Evolutionary conservation across 176 grass and related monocot species (phyloP), one percentile per base, ranked within the genome.

Genomic region (Carex kokanica): DNA sequence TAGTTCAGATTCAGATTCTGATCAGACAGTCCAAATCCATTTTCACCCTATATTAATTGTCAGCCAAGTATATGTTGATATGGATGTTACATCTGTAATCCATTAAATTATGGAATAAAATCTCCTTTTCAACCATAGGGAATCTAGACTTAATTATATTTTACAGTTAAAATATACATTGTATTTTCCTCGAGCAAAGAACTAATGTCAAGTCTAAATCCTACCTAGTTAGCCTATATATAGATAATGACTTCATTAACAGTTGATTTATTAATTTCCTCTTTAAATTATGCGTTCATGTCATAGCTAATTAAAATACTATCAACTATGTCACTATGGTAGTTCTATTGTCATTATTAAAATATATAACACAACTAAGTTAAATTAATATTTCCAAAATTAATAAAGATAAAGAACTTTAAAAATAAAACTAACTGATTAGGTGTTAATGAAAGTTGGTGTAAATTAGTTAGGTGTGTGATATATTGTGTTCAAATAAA

Each of bases 71-170:
- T 47, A 32, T 18, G 5, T 40, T 8, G 31, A 40, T 52, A 78
- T 52, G 43, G n/a, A 56, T 78, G 52, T 31, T 47, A 5, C 20
- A 47, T 78, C 20, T 56, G 52, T 54, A 53, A 53, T 78, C 20
- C 45, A 56, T 56, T 78, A 31, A 56, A 78, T 52, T 54, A 78
- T 31, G 41, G 1, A 78, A 78, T 78, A 9, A 73, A 12, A 75
- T 75, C 40, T 47, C 5, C 34, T 47, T 17, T 71, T 71, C 16
- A 71, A 47, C 41, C 10, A 4, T 21, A 47, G 38, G 34, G 70
- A 74, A 51, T 51, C 70, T 47, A 74, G 70, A 74, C 45, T 49
- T 49, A 49, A 29, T 41, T 71, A 41, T 71, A 49, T 34, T 71
- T 38, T 18, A 0, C 29, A 40, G 40, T 34, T 60, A 2, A n/a